Evolutionary conservation across 768 basidiomycete genomes (phyloP).

Genomic region (Suillus tomentosus): DNA sequence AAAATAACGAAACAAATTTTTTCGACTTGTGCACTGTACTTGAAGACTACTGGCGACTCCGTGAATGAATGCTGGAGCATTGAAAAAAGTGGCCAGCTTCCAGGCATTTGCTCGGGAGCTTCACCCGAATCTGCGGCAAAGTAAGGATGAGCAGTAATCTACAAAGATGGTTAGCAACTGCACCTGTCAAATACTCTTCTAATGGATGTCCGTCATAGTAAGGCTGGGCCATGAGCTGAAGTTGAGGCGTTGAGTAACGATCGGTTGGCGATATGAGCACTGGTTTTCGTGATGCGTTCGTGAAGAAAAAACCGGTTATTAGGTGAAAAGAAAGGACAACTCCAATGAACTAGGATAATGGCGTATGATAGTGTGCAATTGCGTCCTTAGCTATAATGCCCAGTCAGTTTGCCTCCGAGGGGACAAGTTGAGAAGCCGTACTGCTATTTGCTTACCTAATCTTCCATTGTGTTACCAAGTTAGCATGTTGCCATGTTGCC

Average conservation of each 20-base stretch:
- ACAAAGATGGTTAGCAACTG: slow-evolving; percentile 12
- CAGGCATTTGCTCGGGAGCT: slow-evolving; percentile 56
- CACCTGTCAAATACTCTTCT: slow-evolving; percentile 71
- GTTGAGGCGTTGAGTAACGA: slow-evolving; percentile 10
- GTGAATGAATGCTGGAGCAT: slow-evolving; percentile 23
- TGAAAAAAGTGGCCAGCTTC: slow-evolving; percentile 42
- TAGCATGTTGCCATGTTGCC: background rate
- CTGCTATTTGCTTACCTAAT: slow-evolving; percentile 2
- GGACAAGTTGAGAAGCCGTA: background rate
- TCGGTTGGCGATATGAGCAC: slow-evolving; percentile 17
- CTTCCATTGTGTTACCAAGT: background rate
- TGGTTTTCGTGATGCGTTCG: slow-evolving; percentile 24
- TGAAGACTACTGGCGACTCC: slow-evolving; percentile 12
- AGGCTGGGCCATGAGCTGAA: slow-evolving; percentile 66
- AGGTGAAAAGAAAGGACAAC: slow-evolving; percentile 23
- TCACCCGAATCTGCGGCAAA: slow-evolving; percentile 58
- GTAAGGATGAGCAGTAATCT: slow-evolving; percentile 11
- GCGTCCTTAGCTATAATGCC: background rate
- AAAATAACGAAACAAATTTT: slow-evolving; percentile 28
- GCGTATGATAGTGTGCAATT: background rate
- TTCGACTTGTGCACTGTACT: slow-evolving; percentile 29
- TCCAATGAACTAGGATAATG: background rate
- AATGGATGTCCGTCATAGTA: slow-evolving; percentile 78
- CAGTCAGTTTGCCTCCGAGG: background rate
- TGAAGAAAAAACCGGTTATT: slow-evolving; percentile 27